These are phyloP conservation scores for Lactarius evosmus DNA, from an alignment of 768 basidiomycete genomes.

Conservation along the genomic window DNA sequence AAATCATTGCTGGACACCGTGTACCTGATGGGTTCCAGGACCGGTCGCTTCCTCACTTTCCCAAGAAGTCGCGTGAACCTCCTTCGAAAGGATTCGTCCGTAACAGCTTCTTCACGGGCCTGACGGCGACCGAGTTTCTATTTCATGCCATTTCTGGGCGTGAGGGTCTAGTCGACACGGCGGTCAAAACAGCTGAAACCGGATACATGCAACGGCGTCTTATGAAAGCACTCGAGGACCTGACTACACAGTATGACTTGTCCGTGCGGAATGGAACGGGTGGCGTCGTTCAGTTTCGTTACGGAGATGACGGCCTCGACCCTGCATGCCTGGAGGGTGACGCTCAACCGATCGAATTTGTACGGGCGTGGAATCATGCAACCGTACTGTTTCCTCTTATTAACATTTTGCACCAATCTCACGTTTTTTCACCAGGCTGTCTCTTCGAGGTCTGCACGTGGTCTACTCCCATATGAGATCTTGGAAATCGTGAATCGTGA, in stretches of 20 bases:
- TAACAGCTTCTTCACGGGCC: constrained; percentile 93
- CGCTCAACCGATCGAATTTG: constrained; percentile 87
- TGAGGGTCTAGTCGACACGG: constrained; percentile 98
- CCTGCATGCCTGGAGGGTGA: constrained; percentile 96
- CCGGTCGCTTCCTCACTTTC: constrained; percentile 97
- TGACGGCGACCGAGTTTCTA: constrained; percentile 91
- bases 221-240: constrained; percentile 98
- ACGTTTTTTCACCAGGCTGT: constrained; percentile 50
- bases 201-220: constrained; percentile 99
- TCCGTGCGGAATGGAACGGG: constrained; percentile 94
- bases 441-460: constrained; percentile 53
- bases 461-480: constrained; percentile 86
- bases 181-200: constrained; percentile 99
- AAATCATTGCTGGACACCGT: constrained; percentile 97
- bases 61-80: constrained; percentile 93
- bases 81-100: constrained; percentile 98
- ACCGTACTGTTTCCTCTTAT: constrained; percentile 44
- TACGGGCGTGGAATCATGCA: constrained; percentile 84
- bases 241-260: constrained; percentile 93
- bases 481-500: constrained; percentile 65
- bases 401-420: not conserved
- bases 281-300: constrained; percentile 94
- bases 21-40: constrained; percentile 99
- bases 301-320: constrained; percentile 96
- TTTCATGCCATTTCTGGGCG: constrained; percentile 99